Evolutionary conservation across 495 filamentous ascomycete genomes (phyloP).

Genomic region (Penicillium cinerascens): DNA sequence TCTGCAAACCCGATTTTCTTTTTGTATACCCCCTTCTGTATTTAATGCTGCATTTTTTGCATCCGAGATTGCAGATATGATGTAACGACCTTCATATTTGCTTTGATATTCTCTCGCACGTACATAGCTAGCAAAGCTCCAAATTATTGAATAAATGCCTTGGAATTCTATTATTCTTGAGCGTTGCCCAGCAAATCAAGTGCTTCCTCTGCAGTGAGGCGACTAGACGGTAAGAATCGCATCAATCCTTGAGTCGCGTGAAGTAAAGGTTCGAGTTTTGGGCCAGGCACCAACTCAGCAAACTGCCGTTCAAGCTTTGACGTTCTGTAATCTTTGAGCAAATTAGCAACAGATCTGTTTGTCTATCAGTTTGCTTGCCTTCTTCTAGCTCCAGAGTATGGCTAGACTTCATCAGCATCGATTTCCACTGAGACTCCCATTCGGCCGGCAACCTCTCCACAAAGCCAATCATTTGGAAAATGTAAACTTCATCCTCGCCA

Average conservation of each 20-base stretch:
- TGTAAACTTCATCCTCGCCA: too few species aligned
- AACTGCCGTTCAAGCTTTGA: slow-evolving; percentile 17
- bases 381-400: not conserved
- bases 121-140: not conserved
- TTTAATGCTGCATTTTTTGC: not conserved
- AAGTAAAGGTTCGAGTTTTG: slow-evolving; percentile 9
- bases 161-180: too few species aligned
- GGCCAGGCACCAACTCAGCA: not conserved
- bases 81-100: not conserved
- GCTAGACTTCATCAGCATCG: too few species aligned
- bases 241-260: slow-evolving; percentile 13
- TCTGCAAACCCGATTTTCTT: slow-evolving; percentile 1
- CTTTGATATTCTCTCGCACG: not conserved
- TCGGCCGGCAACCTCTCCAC: too few species aligned
- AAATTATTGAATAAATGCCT: too few species aligned
- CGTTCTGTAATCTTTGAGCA: not conserved
- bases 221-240: slow-evolving; percentile 14
- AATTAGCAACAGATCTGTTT: not conserved
- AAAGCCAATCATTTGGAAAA: too few species aligned
- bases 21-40: not conserved
- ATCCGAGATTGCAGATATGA: slow-evolving; percentile 1
- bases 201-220: slow-evolving; percentile 13
- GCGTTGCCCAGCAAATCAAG: not conserved
- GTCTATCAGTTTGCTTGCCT: not conserved
- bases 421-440: too few species aligned